Conservation (phyloP, 805 yeast species). For the Zygosaccharomyces bisporus region DNA sequence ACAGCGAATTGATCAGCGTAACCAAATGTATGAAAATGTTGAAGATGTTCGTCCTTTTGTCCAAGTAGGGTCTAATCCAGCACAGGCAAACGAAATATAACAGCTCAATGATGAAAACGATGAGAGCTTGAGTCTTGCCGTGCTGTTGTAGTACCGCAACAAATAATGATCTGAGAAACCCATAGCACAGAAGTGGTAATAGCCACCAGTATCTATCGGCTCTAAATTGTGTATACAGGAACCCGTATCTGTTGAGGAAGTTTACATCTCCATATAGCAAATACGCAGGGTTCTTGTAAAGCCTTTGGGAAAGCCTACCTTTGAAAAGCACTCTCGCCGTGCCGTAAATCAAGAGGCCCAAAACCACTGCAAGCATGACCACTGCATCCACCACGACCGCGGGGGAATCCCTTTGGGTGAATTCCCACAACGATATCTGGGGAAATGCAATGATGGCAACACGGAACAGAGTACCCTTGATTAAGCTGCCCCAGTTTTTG, state of each 20-base stretch:
- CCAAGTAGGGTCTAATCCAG: slow-evolving; percentile 84
- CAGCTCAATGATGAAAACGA: slow-evolving; percentile 73
- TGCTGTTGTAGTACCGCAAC: slow-evolving; percentile 79
- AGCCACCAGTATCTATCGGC: slow-evolving; percentile 88
- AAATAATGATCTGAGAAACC: slow-evolving; percentile 70
- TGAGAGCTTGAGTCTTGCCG: slow-evolving; percentile 79
- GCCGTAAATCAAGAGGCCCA: slow-evolving; percentile 66
- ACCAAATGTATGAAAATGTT: slow-evolving; percentile 82
- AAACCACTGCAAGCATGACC: slow-evolving; percentile 55
- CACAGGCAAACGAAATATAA: slow-evolving; percentile 61
- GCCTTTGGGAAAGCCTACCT: slow-evolving; percentile 65
- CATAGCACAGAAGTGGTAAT: slow-evolving; percentile 57
- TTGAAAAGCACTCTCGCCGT: slow-evolving; percentile 65
- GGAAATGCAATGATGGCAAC: slow-evolving; percentile 82
- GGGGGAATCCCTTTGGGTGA: slow-evolving; percentile 74
- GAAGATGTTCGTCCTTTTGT: slow-evolving; percentile 89
- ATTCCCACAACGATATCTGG: slow-evolving; percentile 86
- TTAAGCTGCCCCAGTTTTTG: slow-evolving; percentile 73
- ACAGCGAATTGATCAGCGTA: slow-evolving; percentile 74
- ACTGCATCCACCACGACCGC: slow-evolving; percentile 81
- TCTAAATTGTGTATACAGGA: slow-evolving; percentile 83
- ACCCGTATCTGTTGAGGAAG: slow-evolving; percentile 83
- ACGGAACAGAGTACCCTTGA: slow-evolving; percentile 86
- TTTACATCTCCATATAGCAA: slow-evolving; percentile 78
- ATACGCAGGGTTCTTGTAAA: slow-evolving; percentile 90